These are phyloP conservation scores for Silene latifolia DNA, from an alignment of 148 eudicot species.

Conservation along the genomic window DNA sequence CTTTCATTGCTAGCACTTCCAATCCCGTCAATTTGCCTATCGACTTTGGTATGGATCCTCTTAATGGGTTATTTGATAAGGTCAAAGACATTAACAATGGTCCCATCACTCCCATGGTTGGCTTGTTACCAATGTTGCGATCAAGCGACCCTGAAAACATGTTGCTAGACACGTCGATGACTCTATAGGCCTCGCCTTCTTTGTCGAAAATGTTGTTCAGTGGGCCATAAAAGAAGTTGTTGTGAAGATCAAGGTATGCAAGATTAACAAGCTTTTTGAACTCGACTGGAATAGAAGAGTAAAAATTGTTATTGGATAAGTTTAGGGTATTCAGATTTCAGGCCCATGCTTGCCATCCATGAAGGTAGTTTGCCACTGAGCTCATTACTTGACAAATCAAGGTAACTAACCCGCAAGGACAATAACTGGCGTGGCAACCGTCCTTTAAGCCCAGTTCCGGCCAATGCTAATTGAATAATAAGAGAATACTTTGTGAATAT, in stretches of 20 bases:
- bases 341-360: constrained; percentile 69
- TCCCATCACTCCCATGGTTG: constrained; percentile 31
- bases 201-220: constrained; percentile 36
- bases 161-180: constrained; percentile 59
- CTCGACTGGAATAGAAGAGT: constrained; percentile 38
- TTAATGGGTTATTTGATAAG: constrained; percentile 49
- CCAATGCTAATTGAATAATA: constrained; percentile 40
- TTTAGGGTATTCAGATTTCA: constrained; percentile 48
- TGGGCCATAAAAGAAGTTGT: constrained; percentile 52
- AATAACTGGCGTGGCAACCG: constrained; percentile 41
- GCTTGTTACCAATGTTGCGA: constrained; percentile 34
- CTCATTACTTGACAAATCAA: constrained; percentile 60
- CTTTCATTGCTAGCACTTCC: constrained; percentile 35
- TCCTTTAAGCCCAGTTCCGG: constrained; percentile 59
- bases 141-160: constrained; percentile 46
- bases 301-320: constrained; percentile 53
- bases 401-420: constrained; percentile 33
- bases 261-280: constrained; percentile 43
- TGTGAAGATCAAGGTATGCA: constrained; percentile 55
- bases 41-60: constrained; percentile 56
- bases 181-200: constrained; percentile 36
- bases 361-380: constrained; percentile 54
- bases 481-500: constrained; percentile 26
- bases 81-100: constrained; percentile 32
- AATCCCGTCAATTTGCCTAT: constrained; percentile 43